Evolutionary conservation across 768 basidiomycete species (phyloP), one percentile per base, ranked within the genome.

Genomic region (Lactifluus volemus): DNA sequence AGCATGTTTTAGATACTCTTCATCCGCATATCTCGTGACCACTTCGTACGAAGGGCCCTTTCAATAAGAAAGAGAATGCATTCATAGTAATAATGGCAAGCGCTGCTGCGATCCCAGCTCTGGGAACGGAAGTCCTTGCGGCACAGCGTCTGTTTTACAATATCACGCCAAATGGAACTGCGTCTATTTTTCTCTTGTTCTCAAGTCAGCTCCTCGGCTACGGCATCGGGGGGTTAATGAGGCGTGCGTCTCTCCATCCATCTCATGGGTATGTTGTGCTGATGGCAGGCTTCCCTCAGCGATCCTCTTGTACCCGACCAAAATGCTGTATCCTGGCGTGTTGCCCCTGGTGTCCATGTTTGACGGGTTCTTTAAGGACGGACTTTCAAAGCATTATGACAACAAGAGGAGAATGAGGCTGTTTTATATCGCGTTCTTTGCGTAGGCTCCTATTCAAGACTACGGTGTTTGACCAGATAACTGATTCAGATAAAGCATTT

Each of bases 51-150:
- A 39, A 82, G 81, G 75, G 78, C 29, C 79, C 82, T 4, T 83
- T 82, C 70, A 83, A 83, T 68, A 82, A 79, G 69, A 83, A 82
- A 60, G 82, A 84, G 66, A 80, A 81, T 68, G 79, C 81, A 0
- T 81, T 83, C 63, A 78, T 83, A 39, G 75, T 83, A 11, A 80
- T 83, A 58, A 83, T 83, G 81, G 67, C 81, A 25, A 76, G 78
- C 60, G 80, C 82, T 3, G 81, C 81, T 5, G 77, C 81, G 12
- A 81, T 77, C 49, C 75, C 78, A 0, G 81, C 81, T 5, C 73
- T 83, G 14, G 81, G 75, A 3, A 83, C 81, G 0, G 81, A 82
- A 50, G 75, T 83, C 5, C 70, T 83, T 49, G 79, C 81, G 0
- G 81, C 81, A 4, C 82, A 82, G 59, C 75, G 45, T 1, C 38